Evolutionary conservation across 768 basidiomycete genomes (phyloP).

Genomic region (Cantharellus anzutake): DNA sequence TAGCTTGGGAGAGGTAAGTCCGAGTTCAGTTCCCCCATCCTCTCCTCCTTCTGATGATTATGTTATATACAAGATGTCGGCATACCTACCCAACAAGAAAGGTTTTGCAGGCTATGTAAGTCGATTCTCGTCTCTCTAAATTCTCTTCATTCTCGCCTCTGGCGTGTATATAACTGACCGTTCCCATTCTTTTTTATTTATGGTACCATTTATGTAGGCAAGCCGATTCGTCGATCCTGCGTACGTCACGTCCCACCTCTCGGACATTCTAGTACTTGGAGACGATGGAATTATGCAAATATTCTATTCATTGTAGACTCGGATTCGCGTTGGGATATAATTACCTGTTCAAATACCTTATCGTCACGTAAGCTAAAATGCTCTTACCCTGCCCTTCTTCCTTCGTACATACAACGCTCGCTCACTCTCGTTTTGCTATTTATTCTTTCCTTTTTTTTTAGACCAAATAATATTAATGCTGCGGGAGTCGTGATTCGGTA

Average conservation of each 20-base stretch:
- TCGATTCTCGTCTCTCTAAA: not conserved
- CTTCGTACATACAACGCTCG: too few relatives aligned
- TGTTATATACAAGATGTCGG: too few relatives aligned
- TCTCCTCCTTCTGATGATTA: too few relatives aligned
- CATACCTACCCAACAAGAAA: conserved; percentile 16
- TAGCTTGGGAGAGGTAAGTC: conserved; percentile 18
- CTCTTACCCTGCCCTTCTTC: too few relatives aligned
- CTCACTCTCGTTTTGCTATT: not conserved
- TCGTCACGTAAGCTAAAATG: conserved; percentile 26
- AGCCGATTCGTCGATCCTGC: conserved; percentile 50
- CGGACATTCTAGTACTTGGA: too few relatives aligned
- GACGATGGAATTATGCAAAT: too few relatives aligned
- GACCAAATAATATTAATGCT: conserved; percentile 40
- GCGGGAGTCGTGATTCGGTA: conserved; percentile 33
- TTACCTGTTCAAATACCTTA: conserved; percentile 33
- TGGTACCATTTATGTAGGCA: conserved; percentile 14
- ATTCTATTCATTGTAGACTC: conserved; percentile 13
- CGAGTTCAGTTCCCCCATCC: too few relatives aligned
- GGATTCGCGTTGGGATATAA: conserved; percentile 51
- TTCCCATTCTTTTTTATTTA: too few relatives aligned
- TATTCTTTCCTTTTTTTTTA: not conserved
- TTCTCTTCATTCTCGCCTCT: not conserved
- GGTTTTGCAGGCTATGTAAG: conserved; percentile 27
- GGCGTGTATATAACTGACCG: too few relatives aligned
- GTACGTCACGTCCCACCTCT: conserved; percentile 5